Percentiles rank a stretch among this genome's conserved stretches.
phyloP scores from a whole-genome alignment of 805 yeast genomes.

The Phaffomyces opuntiae region DNA sequence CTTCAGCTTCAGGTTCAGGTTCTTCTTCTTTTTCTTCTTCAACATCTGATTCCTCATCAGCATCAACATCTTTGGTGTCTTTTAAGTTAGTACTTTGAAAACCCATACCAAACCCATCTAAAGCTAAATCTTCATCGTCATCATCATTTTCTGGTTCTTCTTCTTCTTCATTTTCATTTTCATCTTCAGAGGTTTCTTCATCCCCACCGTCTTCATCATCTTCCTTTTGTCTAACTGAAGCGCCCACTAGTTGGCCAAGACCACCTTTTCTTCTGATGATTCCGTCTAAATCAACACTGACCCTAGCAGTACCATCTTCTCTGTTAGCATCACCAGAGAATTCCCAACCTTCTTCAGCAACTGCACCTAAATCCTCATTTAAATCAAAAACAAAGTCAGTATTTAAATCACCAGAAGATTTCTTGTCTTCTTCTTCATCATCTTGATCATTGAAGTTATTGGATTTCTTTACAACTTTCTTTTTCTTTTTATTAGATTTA shows the following conservation, averaged over 20 bases:
- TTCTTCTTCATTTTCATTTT: conserved; percentile 6
- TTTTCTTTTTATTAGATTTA: conserved; percentile 15
- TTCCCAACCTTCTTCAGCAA: conserved; percentile 76
- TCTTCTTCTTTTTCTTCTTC: conserved; percentile 27
- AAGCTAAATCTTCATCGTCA: conserved; percentile 35
- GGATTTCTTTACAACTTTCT: conserved; percentile 11
- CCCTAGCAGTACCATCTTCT: conserved; percentile 23
- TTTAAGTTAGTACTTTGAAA: conserved; percentile 10
- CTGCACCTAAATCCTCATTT: conserved; percentile 46
- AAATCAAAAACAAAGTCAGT: conserved; percentile 68
- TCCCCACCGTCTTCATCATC: conserved; percentile 34
- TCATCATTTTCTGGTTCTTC: conserved; percentile 22
- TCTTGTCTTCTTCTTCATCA: conserved; percentile 25
- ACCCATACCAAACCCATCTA: conserved; percentile 40
- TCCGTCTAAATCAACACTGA: conserved; percentile 79
- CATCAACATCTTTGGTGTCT: background rate
- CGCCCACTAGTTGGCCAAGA: conserved; percentile 45
- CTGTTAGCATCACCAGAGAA: conserved; percentile 45
- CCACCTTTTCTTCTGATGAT: conserved; percentile 88
- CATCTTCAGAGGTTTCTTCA: conserved; percentile 19
- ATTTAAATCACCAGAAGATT: conserved; percentile 45
- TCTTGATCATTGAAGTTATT: conserved; percentile 5
- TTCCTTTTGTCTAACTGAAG: conserved; percentile 32
- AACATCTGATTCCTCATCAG: conserved; percentile 22
- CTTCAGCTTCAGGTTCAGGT: conserved; percentile 29